Conservation (phyloP, 495 filamentous ascomycete species). For the Penicillium daleae region DNA sequence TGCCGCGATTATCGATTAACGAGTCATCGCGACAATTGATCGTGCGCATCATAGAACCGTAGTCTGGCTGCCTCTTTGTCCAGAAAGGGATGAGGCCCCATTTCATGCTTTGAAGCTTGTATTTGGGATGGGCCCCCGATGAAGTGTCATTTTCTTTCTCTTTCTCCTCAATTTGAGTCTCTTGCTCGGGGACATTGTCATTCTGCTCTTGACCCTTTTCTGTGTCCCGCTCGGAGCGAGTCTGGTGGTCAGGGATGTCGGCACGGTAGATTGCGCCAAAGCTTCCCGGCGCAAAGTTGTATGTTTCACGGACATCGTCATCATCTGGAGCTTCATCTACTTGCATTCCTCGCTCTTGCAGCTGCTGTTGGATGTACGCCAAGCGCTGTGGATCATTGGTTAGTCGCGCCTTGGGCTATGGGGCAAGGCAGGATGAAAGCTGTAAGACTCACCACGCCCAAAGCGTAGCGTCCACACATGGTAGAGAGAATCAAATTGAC, state of each 20-base stretch:
- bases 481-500: slow-evolving; percentile 7
- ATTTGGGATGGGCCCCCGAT: slow-evolving; percentile 49
- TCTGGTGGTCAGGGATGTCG: slow-evolving; percentile 55
- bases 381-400: slow-evolving; percentile 47
- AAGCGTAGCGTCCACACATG: slow-evolving; percentile 89
- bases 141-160: not conserved
- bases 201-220: not conserved
- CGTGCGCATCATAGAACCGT: slow-evolving; percentile 74
- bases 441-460: slow-evolving; percentile 67
- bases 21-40: slow-evolving; percentile 98
- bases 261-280: slow-evolving; percentile 87
- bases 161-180: not conserved
- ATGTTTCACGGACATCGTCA: slow-evolving; percentile 73
- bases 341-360: slow-evolving; percentile 74
- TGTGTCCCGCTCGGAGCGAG: slow-evolving; percentile 32
- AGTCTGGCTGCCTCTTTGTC: slow-evolving; percentile 82
- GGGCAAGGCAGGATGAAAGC: not conserved
- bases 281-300: slow-evolving; percentile 92
- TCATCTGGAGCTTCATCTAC: slow-evolving; percentile 79
- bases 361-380: slow-evolving; percentile 68
- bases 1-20: slow-evolving; percentile 70
- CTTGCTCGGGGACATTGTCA: not conserved
- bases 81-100: slow-evolving; percentile 94
- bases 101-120: slow-evolving; percentile 89
- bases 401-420: not conserved